Conservation (phyloP, 2,329 filamentous ascomycete genomes). For the Sclerotinia minor region DNA sequence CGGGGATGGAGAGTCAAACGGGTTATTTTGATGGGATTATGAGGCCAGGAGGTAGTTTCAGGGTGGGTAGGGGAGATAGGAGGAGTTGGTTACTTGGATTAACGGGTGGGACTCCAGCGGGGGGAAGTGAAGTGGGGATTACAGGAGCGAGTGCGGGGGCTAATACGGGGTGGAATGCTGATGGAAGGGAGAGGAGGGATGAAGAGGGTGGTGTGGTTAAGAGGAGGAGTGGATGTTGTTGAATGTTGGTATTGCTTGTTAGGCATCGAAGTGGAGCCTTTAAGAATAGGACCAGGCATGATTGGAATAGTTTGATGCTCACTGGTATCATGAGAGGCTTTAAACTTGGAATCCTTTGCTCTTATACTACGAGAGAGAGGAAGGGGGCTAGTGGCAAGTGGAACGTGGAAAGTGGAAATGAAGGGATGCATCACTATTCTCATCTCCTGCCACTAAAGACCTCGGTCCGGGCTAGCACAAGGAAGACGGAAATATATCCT, state of each 20-base stretch:
- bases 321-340: not conserved
- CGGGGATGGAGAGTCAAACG: slow-evolving; percentile 31
- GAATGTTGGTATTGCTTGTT: not conserved
- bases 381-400: not conserved
- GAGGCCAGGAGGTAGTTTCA: slow-evolving; percentile 57
- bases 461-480: not conserved
- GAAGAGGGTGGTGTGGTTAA: not conserved
- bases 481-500: not conserved
- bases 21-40: slow-evolving; percentile 49
- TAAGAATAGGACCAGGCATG: not conserved
- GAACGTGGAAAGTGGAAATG: not conserved
- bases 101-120: not conserved
- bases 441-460: not conserved
- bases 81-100: slow-evolving; percentile 58
- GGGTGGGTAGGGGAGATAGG: slow-evolving; percentile 58
- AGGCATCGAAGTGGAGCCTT: not conserved
- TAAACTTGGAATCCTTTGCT: not conserved
- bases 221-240: slow-evolving; percentile 18
- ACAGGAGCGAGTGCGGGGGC: not conserved
- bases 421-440: not conserved
- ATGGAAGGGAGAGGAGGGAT: slow-evolving; percentile 8
- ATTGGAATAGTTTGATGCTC: not conserved
- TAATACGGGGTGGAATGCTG: not conserved
- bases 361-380: not conserved
- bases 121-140: slow-evolving; percentile 9